Conservation (phyloP, 345 rosid species). For the Gossypioides kirkii region DNA sequence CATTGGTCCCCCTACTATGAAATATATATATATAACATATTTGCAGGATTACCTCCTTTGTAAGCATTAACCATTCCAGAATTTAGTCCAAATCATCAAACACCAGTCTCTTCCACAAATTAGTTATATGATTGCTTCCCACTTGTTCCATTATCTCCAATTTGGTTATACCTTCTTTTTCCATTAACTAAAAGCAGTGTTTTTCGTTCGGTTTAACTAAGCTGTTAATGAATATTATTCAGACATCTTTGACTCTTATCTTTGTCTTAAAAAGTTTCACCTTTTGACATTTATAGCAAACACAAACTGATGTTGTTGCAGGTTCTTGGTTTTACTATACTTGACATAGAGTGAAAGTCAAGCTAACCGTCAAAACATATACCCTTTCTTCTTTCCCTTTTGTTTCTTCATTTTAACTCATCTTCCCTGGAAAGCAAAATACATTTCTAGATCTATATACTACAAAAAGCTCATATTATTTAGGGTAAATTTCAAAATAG, state of each 20-base stretch:
- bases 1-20: not conserved
- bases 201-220: no score
- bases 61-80: not conserved
- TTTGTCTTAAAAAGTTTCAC: not conserved
- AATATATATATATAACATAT: not conserved
- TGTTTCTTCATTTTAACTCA: not conserved
- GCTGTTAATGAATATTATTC: not conserved
- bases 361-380: not conserved
- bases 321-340: not conserved
- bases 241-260: not conserved
- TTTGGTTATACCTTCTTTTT: conserved; percentile 6
- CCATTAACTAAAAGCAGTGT: not conserved
- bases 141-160: not conserved
- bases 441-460: not conserved
- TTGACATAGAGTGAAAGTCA: not conserved
- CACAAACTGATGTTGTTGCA: no score
- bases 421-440: not conserved
- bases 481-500: no score
- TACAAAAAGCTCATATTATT: not conserved
- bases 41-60: not conserved
- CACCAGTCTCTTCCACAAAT: not conserved
- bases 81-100: not conserved
- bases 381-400: not conserved
- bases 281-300: no score
- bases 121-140: not conserved